Conservation (phyloP, 2,329 filamentous ascomycete genomes). For the Catunica adiposa region DNA sequence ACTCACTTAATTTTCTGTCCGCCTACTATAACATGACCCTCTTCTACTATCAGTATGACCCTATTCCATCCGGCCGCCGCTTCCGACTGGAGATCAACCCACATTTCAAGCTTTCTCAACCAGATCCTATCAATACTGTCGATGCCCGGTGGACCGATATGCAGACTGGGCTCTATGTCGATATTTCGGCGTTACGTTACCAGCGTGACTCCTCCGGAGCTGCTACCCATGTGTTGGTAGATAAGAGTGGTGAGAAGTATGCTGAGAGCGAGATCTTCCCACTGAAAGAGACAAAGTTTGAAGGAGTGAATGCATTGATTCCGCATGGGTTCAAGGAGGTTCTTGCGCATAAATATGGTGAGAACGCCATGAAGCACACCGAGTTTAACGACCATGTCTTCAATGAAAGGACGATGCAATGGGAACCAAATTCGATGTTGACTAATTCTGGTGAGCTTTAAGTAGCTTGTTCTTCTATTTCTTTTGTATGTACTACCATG, state of each 20-base stretch:
- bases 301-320: constrained; percentile 48
- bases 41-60: constrained; percentile 27
- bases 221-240: constrained; percentile 28
- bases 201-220: constrained; percentile 25
- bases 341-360: constrained; percentile 39
- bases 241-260: constrained; percentile 36
- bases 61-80: constrained; percentile 24
- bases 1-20: constrained; percentile 49
- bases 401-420: constrained; percentile 23
- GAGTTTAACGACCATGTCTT: constrained; percentile 33
- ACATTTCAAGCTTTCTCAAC: constrained; percentile 24
- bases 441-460: constrained; percentile 7
- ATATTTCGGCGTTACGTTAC: constrained; percentile 35
- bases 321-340: constrained; percentile 45
- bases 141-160: constrained; percentile 35
- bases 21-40: constrained; percentile 46
- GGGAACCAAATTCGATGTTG: constrained; percentile 16
- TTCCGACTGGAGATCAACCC: constrained; percentile 36
- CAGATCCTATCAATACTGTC: constrained; percentile 14
- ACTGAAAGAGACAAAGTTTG: constrained; percentile 50
- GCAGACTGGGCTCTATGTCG: constrained; percentile 31
- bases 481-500: background rate
- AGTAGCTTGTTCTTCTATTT: background rate
- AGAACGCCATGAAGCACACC: constrained; percentile 32
- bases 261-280: constrained; percentile 45